Conservation (phyloP, 2,329 filamentous ascomycete genomes). For the Aspergillus hiratsukae region DNA sequence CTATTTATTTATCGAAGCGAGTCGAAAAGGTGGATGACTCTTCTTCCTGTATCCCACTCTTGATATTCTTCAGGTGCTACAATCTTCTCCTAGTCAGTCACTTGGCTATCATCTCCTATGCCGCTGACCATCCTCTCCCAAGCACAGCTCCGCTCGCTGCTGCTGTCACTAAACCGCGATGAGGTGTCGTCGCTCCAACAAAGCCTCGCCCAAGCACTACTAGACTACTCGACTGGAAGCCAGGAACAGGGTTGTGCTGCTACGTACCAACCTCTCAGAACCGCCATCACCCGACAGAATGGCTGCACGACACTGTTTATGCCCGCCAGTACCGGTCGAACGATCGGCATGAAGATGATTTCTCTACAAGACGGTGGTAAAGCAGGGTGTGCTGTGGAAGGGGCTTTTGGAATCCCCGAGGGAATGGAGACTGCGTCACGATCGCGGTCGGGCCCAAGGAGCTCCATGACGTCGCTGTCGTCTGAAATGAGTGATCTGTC, state of each 20-base stretch:
- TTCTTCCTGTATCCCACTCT: not conserved
- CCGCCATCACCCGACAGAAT: slow-evolving; percentile 56
- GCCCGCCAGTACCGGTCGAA: slow-evolving; percentile 58
- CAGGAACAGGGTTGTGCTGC: slow-evolving; percentile 57
- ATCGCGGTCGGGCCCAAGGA: slow-evolving; percentile 18
- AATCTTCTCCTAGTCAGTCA: not conserved
- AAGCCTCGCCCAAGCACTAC: slow-evolving; percentile 56
- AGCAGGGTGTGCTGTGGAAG: slow-evolving; percentile 32
- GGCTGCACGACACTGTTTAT: slow-evolving; percentile 63
- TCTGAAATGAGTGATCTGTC: slow-evolving; percentile 33
- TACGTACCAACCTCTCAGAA: slow-evolving; percentile 59
- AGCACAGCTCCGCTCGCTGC: slow-evolving; percentile 51
- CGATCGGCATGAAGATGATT: slow-evolving; percentile 62
- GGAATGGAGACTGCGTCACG: slow-evolving; percentile 12
- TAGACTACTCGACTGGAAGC: slow-evolving; percentile 61
- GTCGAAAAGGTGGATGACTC: not conserved
- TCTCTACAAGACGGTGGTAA: slow-evolving; percentile 43
- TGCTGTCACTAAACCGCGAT: slow-evolving; percentile 53
- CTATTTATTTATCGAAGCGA: not conserved
- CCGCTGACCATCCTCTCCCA: slow-evolving; percentile 58
- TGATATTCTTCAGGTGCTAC: not conserved
- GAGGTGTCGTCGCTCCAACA: slow-evolving; percentile 56
- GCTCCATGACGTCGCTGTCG: slow-evolving; percentile 32
- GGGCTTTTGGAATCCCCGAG: slow-evolving; percentile 15
- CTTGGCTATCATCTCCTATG: slow-evolving; percentile 37